A percentile compares a stretch with the other conserved stretches of the same genome.
These are phyloP conservation scores for Boletus sp. DNA, from an alignment of 768 basidiomycete genomes.

Conservation along the genomic window DNA sequence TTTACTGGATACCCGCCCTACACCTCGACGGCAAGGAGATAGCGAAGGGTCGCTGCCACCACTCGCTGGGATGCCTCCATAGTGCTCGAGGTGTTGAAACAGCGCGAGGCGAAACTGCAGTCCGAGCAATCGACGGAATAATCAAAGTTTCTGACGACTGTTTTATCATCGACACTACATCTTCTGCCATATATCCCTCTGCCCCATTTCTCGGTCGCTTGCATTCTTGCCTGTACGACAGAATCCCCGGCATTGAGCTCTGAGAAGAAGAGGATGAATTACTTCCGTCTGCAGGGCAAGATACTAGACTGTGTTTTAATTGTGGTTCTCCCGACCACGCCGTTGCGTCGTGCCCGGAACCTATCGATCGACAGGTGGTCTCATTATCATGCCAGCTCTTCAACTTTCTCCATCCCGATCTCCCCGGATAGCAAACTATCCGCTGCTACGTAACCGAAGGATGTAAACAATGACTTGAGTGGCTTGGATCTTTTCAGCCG, in stretches of 20 bases:
- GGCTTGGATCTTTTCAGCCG: conserved; percentile 58
- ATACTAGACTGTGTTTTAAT: conserved; percentile 62
- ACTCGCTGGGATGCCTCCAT: conserved; percentile 73
- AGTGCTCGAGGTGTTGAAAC: conserved; percentile 60
- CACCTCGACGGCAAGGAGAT: conserved; percentile 82
- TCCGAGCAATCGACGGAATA: conserved; percentile 26
- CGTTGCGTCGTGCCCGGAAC: conserved; percentile 56
- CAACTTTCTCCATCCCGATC: conserved; percentile 42
- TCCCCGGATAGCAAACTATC: conserved; percentile 34
- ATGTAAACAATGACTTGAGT: conserved; percentile 57
- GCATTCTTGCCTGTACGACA: conserved; percentile 48
- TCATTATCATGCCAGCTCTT: conserved; percentile 65
- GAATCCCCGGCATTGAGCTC: conserved; percentile 26
- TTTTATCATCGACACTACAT: conserved; percentile 31
- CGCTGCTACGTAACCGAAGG: conserved; percentile 56
- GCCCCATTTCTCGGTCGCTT: conserved; percentile 6
- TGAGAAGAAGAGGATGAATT: conserved; percentile 35
- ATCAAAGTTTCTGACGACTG: conserved; percentile 6
- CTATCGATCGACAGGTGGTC: conserved; percentile 55
- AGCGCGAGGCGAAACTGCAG: conserved; percentile 51
- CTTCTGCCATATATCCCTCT: no score
- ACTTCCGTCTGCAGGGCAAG: conserved; percentile 12
- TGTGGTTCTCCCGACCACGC: conserved; percentile 64
- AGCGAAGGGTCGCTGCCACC: conserved; percentile 82
- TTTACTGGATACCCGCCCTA: conserved; percentile 87